Evolutionary conservation across 1,284 basidiomycete species (phyloP).

Genomic region (Cutaneotrichosporon sp.): DNA sequence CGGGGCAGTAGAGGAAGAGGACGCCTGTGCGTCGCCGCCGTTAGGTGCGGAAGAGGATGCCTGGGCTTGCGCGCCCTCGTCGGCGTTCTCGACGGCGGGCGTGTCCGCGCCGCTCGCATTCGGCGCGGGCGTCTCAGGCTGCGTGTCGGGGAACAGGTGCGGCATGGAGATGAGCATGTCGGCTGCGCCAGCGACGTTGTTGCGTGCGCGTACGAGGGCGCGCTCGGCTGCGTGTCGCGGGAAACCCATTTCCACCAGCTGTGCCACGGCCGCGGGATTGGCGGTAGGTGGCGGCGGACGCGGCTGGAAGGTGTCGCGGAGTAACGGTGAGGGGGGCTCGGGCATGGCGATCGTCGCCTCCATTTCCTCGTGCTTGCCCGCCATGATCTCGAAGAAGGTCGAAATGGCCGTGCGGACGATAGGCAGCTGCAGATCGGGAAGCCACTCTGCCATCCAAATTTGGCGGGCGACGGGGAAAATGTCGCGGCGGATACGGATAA

Average conservation of each 20-base stretch:
- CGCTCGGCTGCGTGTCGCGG: conserved; percentile 74
- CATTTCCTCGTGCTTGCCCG: conserved; percentile 71
- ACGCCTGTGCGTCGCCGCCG: not conserved
- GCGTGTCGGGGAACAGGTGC: conserved; percentile 57
- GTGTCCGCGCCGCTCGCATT: conserved; percentile 11
- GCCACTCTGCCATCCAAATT: conserved; percentile 82
- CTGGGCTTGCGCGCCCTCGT: not conserved
- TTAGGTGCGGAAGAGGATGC: not conserved
- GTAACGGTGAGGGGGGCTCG: conserved; percentile 3
- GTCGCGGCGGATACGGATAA: conserved; percentile 71
- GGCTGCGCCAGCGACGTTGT: conserved; percentile 84
- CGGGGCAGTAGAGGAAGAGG: not conserved
- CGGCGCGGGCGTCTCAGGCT: conserved; percentile 15
- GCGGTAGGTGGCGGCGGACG: conserved; percentile 46
- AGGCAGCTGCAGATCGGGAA: conserved; percentile 64
- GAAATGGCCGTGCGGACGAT: conserved; percentile 70
- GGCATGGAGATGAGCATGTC: conserved; percentile 81
- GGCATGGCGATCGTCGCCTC: conserved; percentile 9
- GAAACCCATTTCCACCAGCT: conserved; percentile 96
- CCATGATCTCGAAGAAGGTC: conserved; percentile 72
- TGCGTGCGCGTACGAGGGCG: conserved; percentile 75
- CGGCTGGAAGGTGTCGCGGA: conserved; percentile 1
- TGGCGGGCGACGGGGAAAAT: conserved; percentile 63
- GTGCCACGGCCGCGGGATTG: conserved; percentile 69
- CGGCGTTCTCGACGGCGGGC: conserved; percentile 6